Base-by-base conservation (phyloP, 345 rosid genomes). In the Erodium maritimum region DNA sequence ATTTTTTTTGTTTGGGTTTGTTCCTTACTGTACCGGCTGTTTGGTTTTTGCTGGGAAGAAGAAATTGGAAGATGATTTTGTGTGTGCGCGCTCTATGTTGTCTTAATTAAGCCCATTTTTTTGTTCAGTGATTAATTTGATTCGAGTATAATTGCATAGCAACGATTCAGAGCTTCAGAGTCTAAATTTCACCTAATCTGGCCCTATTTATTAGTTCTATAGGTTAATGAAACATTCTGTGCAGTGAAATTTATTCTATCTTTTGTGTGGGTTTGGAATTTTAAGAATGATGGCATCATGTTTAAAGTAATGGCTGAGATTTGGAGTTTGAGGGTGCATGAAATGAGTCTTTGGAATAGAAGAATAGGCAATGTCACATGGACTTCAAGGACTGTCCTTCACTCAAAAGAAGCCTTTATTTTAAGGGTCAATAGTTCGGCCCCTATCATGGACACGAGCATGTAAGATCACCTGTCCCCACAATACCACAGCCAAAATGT, bases 1-100 rank as follows among this genome's bases (percentile, higher is more conserved):
- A 19, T 4, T 42, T 11, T 25, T 10, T 14, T 18, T 56, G 17
- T 50, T 51, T 55, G 29, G 33, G 33, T 25, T 3, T 25, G 37
- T 29, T n/a, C n/a, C n/a, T n/a, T n/a, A n/a, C n/a, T n/a, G n/a
- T n/a, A n/a, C n/a, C n/a, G 37, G 5, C 9, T 29, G 37, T 29
- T 29, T 29, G 37, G 5, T 29, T 55, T 23, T 17, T 66, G 51
- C 1, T 45, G 60, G 55, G 50, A 25, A 50, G 61, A 25, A 23
- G 50, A 57, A 29, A 52, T 23, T 20, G 3, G 23, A 51, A 50
- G 19, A 21, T 48, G 29, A n/a, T 58, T 56, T 57, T 19, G 51
- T 13, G 17, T 37, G n/a, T 29, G 37, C 8, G 37, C 8, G 37
- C 9, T 29, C 4, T 29, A 11, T 29, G 37, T 29, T 29, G 37